Conservation (phyloP, 805 yeast genomes). For the Allodekkera sacchari region DNA sequence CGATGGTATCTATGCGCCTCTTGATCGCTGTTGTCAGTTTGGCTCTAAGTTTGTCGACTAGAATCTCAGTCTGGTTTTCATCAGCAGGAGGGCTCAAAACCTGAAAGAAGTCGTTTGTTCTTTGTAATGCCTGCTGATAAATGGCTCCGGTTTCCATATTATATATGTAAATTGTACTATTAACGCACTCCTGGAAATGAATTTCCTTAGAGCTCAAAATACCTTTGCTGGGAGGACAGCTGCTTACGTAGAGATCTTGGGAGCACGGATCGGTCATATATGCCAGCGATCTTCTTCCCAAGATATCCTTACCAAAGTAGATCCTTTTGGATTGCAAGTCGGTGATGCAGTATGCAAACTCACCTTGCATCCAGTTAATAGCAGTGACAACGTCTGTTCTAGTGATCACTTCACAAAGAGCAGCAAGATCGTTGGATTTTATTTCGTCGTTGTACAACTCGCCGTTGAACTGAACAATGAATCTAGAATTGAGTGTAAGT, state of each 20-base stretch:
- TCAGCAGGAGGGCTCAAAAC: neutral
- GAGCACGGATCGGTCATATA: slow-evolving; percentile 22
- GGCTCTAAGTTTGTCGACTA: slow-evolving; percentile 16
- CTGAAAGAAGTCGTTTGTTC: neutral
- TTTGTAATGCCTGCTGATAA: neutral
- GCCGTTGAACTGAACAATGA: slow-evolving; percentile 76
- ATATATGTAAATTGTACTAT: slow-evolving; percentile 40
- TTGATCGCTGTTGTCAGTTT: slow-evolving; percentile 31
- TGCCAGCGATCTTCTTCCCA: slow-evolving; percentile 76
- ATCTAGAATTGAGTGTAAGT: slow-evolving; percentile 25
- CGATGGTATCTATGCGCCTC: slow-evolving; percentile 50
- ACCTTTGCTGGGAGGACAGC: slow-evolving; percentile 32
- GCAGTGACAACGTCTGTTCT: slow-evolving; percentile 33
- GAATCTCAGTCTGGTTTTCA: slow-evolving; percentile 1
- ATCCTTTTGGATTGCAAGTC: slow-evolving; percentile 34
- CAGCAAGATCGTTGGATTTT: slow-evolving; percentile 8
- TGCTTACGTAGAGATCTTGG: slow-evolving; percentile 37
- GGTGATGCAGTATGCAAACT: slow-evolving; percentile 60
- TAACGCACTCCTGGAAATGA: slow-evolving; percentile 45
- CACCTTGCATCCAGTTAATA: slow-evolving; percentile 56
- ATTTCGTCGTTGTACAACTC: slow-evolving; percentile 68
- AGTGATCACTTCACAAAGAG: too few relatives aligned
- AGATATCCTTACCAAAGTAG: slow-evolving; percentile 75
- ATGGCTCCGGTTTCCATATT: slow-evolving; percentile 21
- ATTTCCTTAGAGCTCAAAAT: slow-evolving; percentile 10